These are phyloP conservation scores for Blumeria graminis DNA, from an alignment of 2,329 filamentous ascomycete species.

Conservation along the genomic window DNA sequence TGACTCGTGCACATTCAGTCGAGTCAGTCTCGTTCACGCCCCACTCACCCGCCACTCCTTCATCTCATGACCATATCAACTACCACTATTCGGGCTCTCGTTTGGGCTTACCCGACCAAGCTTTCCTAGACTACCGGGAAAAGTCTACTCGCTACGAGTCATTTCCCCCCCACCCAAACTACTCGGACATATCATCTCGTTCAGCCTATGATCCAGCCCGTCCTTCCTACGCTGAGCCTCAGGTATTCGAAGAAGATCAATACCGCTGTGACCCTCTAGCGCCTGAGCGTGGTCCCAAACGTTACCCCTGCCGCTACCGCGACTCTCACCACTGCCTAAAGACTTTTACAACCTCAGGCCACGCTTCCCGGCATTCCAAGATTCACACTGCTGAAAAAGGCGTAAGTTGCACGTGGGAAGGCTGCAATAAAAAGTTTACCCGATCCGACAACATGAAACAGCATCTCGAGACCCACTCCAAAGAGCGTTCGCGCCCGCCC, in stretches of 20 bases:
- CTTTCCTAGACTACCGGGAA: conserved; percentile 12
- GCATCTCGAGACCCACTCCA: conserved; percentile 54
- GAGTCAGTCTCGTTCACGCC: conserved; percentile 33
- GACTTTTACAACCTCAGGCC: conserved; percentile 64
- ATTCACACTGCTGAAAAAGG: conserved; percentile 66
- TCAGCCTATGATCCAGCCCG: conserved; percentile 4
- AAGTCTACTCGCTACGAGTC: conserved; percentile 2
- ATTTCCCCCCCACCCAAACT: too few species aligned
- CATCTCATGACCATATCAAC: conserved; percentile 19
- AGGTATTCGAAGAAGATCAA: conserved; percentile 8
- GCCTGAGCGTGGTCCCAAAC: conserved; percentile 21
- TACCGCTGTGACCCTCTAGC: conserved; percentile 4
- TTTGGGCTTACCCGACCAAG: conserved; percentile 9
- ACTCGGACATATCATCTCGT: conserved; percentile 3
- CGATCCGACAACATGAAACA: conserved; percentile 77
- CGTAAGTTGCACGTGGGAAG: conserved; percentile 39
- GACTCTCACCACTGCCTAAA: conserved; percentile 50
- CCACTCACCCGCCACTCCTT: conserved; percentile 26
- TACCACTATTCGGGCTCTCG: conserved; percentile 7
- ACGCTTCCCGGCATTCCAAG: conserved; percentile 65
- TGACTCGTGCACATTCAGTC: conserved; percentile 35
- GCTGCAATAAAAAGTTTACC: conserved; percentile 60
- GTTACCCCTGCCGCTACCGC: conserved; percentile 50
- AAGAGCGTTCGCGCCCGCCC: conserved; percentile 19
- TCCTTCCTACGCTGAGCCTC: conserved; percentile 4